Evolutionary conservation across 306 rosid genomes (phyloP).

Genomic region (Rosa rugosa): DNA sequence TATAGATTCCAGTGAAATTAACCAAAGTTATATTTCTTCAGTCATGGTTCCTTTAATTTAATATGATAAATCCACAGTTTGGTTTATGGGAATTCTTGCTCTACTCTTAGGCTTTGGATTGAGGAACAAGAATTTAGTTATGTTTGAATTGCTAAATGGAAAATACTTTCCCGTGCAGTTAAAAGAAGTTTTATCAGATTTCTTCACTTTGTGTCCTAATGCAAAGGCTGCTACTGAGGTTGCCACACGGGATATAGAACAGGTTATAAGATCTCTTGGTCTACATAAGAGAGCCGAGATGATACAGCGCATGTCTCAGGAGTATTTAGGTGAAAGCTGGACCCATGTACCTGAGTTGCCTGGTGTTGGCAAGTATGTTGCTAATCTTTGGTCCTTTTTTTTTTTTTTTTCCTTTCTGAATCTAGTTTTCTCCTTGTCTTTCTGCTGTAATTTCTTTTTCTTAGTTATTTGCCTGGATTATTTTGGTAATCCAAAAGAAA

Average conservation of each 20-base stretch:
- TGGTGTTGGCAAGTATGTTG: slow-evolving; percentile 74
- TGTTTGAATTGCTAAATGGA: slow-evolving; percentile 6
- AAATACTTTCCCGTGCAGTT: slow-evolving; percentile 43
- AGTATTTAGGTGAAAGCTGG: slow-evolving; percentile 62
- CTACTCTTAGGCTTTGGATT: neutral
- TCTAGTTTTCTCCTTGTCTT: neutral
- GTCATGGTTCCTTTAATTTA: neutral
- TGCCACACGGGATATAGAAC: slow-evolving; percentile 38
- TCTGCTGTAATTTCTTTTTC: neutral
- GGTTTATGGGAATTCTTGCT: slow-evolving; percentile 7
- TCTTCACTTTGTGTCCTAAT: slow-evolving; percentile 65
- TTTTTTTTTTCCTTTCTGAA: neutral
- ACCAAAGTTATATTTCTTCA: neutral
- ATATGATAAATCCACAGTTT: neutral
- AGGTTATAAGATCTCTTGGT: slow-evolving; percentile 50
- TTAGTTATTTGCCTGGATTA: neutral
- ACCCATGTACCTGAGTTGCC: slow-evolving; percentile 69
- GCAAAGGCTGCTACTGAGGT: slow-evolving; percentile 57
- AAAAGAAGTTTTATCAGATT: slow-evolving; percentile 25
- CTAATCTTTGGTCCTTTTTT: neutral
- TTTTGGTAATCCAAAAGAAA: neutral
- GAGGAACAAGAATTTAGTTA: neutral
- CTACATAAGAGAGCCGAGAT: slow-evolving; percentile 48
- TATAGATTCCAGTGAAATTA: neutral
- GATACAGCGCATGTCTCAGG: slow-evolving; percentile 53